Evolutionary conservation across 768 basidiomycete species (phyloP).

Genomic region (Agaricus sinodeliciosus): DNA sequence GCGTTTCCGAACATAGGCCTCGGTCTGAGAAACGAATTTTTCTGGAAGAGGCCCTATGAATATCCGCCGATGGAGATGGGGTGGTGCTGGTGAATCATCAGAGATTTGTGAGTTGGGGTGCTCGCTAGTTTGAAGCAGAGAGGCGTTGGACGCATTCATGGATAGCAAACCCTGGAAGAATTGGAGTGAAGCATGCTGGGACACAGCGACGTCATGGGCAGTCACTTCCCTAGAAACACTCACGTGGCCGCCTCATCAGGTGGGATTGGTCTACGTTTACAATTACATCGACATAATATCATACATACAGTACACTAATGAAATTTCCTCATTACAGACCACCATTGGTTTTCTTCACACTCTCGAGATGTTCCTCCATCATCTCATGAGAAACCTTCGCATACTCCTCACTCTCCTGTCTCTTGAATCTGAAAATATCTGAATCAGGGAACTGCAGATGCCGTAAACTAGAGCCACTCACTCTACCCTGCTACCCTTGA

Average conservation of each 20-base stretch:
- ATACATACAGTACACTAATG: background rate
- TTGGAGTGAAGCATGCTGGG: background rate
- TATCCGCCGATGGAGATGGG: slow-evolving; percentile 36
- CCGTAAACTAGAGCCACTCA: slow-evolving; percentile 29
- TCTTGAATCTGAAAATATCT: slow-evolving; percentile 46
- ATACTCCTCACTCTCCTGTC: slow-evolving; percentile 59
- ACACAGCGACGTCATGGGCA: background rate
- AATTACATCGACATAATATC: background rate
- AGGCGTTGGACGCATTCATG: background rate
- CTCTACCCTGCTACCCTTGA: slow-evolving; percentile 74
- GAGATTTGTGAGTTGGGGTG: background rate
- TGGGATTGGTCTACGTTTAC: background rate
- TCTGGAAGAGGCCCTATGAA: slow-evolving; percentile 79
- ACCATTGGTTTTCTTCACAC: background rate
- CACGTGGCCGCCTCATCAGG: background rate
- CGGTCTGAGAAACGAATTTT: slow-evolving; percentile 37
- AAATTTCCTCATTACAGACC: background rate
- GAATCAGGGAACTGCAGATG: slow-evolving; percentile 2
- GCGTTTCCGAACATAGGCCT: slow-evolving; percentile 25
- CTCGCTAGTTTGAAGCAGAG: background rate
- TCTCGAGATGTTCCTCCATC: slow-evolving; percentile 19
- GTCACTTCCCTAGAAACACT: background rate
- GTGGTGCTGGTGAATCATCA: slow-evolving; percentile 18
- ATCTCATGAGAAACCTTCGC: slow-evolving; percentile 56
- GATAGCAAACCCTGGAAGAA: background rate